Evolutionary conservation across 371 early-diverging fungal genomes (phyloP).

Genomic region (Batrachochytrium dendrobatidis): DNA sequence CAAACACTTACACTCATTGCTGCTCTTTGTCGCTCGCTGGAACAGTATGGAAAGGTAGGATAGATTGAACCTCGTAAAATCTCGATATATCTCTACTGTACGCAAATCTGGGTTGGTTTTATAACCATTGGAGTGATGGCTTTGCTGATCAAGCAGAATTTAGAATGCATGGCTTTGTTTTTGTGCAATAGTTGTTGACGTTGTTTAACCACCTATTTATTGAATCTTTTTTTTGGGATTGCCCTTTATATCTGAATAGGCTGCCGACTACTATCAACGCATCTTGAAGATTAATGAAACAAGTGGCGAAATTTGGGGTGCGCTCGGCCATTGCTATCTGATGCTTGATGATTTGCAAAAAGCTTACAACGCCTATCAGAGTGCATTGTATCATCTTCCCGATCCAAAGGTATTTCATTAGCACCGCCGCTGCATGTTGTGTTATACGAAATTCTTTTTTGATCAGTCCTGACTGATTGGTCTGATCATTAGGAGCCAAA

Average conservation of each 20-base stretch:
- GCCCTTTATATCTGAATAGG: slow-evolving; percentile 32
- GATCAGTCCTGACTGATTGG: neutral
- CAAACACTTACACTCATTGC: slow-evolving; percentile 66
- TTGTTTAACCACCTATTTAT: slow-evolving; percentile 3
- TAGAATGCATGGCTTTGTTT: slow-evolving; percentile 8
- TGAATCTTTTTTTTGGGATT: neutral
- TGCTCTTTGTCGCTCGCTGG: slow-evolving; percentile 58
- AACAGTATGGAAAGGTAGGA: slow-evolving; percentile 47
- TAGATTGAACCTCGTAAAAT: neutral
- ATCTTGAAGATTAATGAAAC: slow-evolving; percentile 65
- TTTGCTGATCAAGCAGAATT: slow-evolving; percentile 9
- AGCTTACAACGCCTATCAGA: slow-evolving; percentile 90
- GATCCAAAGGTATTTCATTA: slow-evolving; percentile 70
- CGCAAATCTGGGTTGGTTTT: neutral
- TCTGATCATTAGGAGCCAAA: slow-evolving; percentile 69
- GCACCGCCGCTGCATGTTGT: neutral
- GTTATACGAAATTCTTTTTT: neutral
- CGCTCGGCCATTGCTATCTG: slow-evolving; percentile 86
- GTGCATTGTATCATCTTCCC: slow-evolving; percentile 79
- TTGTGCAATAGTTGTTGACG: neutral
- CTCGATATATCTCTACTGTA: neutral
- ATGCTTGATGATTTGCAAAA: slow-evolving; percentile 90
- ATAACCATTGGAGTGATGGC: neutral
- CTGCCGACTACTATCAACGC: slow-evolving; percentile 82
- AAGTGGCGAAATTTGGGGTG: slow-evolving; percentile 90